Evolutionary conservation across 805 yeast species (phyloP).

Genomic region (Candida taoyuanica): DNA sequence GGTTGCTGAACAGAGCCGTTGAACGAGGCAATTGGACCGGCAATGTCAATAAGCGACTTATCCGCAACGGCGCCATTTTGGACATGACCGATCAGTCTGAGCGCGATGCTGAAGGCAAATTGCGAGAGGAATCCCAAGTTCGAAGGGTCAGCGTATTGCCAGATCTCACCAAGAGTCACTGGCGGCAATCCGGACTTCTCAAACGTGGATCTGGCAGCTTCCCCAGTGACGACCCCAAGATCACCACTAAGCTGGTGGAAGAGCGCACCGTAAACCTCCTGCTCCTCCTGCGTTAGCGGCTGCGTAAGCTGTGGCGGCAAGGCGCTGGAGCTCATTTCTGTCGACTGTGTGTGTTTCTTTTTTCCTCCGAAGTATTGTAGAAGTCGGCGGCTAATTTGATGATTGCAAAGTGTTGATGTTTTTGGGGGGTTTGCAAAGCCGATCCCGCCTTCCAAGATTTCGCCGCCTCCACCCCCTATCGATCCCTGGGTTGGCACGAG

Average conservation of each 20-base stretch:
- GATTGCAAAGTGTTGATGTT: background rate
- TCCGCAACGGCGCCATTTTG: slow-evolving; percentile 66
- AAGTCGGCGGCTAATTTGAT: too few species aligned
- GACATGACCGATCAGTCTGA: slow-evolving; percentile 84
- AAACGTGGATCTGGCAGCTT: slow-evolving; percentile 73
- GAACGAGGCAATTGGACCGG: slow-evolving; percentile 66
- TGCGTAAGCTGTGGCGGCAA: slow-evolving; percentile 23
- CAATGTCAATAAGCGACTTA: slow-evolving; percentile 47
- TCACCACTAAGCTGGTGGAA: slow-evolving; percentile 78
- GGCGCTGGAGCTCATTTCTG: slow-evolving; percentile 12
- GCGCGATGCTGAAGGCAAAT: slow-evolving; percentile 75
- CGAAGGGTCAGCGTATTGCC: slow-evolving; percentile 91
- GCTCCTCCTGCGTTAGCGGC: slow-evolving; percentile 66
- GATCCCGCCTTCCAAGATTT: too few species aligned
- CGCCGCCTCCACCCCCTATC: too few species aligned
- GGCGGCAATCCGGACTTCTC: slow-evolving; percentile 85
- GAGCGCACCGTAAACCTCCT: slow-evolving; percentile 63
- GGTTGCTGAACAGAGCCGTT: slow-evolving; percentile 23
- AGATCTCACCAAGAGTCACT: slow-evolving; percentile 75
- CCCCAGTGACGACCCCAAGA: slow-evolving; percentile 84
- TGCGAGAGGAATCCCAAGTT: slow-evolving; percentile 82
- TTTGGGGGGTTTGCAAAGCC: too few species aligned
- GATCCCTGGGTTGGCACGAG: too few species aligned
- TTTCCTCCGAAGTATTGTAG: too few species aligned
- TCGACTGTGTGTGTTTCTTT: too few species aligned